Evolutionary conservation across 108 stramenopile species (phyloP).

Genomic region (Discostella stelligeroides): DNA sequence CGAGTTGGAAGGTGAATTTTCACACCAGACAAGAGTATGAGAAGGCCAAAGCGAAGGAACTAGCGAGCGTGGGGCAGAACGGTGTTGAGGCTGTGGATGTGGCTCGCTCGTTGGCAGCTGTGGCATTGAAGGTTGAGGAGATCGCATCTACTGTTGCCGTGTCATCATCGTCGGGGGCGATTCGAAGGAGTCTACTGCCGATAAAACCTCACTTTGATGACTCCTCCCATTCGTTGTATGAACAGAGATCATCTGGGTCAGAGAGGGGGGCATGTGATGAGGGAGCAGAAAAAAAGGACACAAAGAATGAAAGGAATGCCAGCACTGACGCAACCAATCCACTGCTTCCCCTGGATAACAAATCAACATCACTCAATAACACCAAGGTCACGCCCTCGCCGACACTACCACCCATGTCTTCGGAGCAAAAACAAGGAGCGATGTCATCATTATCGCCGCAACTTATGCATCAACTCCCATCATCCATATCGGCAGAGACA

Average conservation of each 20-base stretch:
- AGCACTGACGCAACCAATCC: too few relatives aligned
- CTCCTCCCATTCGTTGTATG: too few relatives aligned
- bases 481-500: constrained; percentile 2
- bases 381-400: constrained; percentile 35
- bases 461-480: neutral
- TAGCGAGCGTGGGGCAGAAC: constrained; percentile 15
- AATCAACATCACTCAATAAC: neutral
- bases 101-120: constrained; percentile 25
- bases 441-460: neutral
- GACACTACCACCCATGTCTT: neutral
- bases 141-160: constrained; percentile 24
- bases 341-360: too few relatives aligned
- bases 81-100: constrained; percentile 10
- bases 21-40: constrained; percentile 39
- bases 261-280: too few relatives aligned
- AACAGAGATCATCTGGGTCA: too few relatives aligned
- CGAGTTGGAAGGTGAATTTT: constrained; percentile 55
- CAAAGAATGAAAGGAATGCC: too few relatives aligned
- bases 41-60: constrained; percentile 33
- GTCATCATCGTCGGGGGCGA: constrained; percentile 2
- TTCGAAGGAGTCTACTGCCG: neutral
- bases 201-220: neutral
- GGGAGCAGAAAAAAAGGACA: too few relatives aligned
- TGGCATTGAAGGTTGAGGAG: constrained; percentile 36
- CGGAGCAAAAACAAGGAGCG: neutral